These are phyloP conservation scores for Kingdonia uniflora DNA, from an alignment of 164 flowering plant genomes.

Conservation along the genomic window DNA sequence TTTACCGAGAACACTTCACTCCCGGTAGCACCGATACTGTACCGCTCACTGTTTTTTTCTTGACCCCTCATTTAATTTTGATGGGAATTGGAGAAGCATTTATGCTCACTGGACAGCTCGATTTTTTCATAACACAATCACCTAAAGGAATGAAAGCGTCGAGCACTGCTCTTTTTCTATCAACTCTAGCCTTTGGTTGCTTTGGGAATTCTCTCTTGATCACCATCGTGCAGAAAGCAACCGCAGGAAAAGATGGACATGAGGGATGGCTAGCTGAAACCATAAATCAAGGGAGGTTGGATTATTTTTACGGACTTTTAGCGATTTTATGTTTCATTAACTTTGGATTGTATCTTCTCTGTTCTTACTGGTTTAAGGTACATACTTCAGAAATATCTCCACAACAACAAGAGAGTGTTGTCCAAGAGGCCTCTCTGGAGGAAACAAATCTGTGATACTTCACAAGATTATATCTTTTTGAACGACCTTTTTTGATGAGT, in stretches of 20 bases:
- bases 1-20: conserved; percentile 30
- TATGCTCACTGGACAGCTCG: conserved; percentile 89
- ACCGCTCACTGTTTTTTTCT: conserved; percentile 51
- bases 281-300: conserved; percentile 62
- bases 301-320: conserved; percentile 53
- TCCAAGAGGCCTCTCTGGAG: too few species aligned
- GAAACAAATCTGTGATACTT: too few species aligned
- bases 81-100: conserved; percentile 89
- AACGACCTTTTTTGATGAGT: too few species aligned
- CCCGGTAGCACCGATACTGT: conserved; percentile 18
- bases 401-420: too few species aligned
- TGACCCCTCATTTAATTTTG: conserved; percentile 79
- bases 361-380: conserved; percentile 69
- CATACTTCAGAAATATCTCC: too few species aligned
- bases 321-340: conserved; percentile 46
- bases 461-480: too few species aligned
- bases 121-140: conserved; percentile 83
- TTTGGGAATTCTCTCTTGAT: conserved; percentile 72
- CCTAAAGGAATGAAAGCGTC: conserved; percentile 90
- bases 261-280: conserved; percentile 69
- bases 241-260: conserved; percentile 18
- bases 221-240: conserved; percentile 43
- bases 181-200: conserved; percentile 75
- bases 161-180: conserved; percentile 91
- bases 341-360: conserved; percentile 35